A percentile compares a stretch with the other conserved stretches of the same genome.
These are phyloP conservation scores for Scytalidium lignicola DNA, from an alignment of 2,329 filamentous ascomycete genomes.

Conservation along the genomic window DNA sequence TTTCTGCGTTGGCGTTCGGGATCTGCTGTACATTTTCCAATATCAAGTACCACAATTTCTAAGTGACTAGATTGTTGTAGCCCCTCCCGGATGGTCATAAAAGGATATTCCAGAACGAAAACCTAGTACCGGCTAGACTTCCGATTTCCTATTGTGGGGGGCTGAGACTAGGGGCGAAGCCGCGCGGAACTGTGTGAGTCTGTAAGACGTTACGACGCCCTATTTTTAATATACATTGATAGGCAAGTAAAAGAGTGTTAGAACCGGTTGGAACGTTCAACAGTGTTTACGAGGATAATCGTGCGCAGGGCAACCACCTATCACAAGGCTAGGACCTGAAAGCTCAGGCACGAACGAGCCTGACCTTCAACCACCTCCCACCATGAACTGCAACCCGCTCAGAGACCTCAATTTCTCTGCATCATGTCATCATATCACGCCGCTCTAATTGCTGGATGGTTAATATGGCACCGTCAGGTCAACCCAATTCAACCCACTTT, in stretches of 20 bases:
- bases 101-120: slow-evolving; percentile 5
- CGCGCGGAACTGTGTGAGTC: background rate
- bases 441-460: background rate
- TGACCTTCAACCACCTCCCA: background rate
- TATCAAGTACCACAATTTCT: slow-evolving; percentile 12
- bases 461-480: background rate
- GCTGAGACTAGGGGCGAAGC: background rate
- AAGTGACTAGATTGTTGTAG: slow-evolving; percentile 13
- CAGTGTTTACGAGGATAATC: too few species aligned
- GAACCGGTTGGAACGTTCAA: background rate
- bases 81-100: slow-evolving; percentile 5
- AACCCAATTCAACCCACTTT: background rate
- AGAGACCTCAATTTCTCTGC: background rate
- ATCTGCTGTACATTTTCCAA: slow-evolving; percentile 20
- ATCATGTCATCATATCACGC: background rate
- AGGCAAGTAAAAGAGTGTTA: background rate
- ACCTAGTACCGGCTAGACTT: background rate
- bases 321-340: background rate
- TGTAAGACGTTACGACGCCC: background rate
- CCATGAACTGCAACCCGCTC: background rate
- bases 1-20: slow-evolving; percentile 21
- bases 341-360: background rate
- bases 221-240: background rate
- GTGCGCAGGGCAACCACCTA: background rate
- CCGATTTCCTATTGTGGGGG: background rate